Evolutionary conservation across 495 filamentous ascomycete species (phyloP).

Genomic region (Cercophora samala): DNA sequence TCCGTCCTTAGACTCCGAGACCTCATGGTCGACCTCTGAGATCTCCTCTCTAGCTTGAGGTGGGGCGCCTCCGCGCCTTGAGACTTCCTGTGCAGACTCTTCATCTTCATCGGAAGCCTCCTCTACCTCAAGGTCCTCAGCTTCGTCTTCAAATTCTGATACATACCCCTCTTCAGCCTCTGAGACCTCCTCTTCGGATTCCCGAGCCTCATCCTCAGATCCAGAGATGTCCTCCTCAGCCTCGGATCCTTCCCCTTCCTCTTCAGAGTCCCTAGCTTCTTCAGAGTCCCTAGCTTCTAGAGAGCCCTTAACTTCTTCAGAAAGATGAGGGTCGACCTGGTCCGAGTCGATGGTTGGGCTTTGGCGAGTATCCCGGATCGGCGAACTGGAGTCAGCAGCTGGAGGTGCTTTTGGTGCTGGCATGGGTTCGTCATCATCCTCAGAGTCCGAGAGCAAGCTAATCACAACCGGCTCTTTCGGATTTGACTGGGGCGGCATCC

Average conservation of each 20-base stretch:
- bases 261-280: background rate
- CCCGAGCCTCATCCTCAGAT: background rate
- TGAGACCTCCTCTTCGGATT: background rate
- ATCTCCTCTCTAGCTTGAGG: conserved; percentile 2
- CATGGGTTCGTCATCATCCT: conserved; percentile 29
- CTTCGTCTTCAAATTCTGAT: conserved; percentile 1
- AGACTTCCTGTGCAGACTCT: background rate
- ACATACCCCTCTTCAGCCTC: background rate
- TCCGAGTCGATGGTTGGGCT: background rate
- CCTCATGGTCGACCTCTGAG: conserved; percentile 37
- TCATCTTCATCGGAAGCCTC: conserved; percentile 3
- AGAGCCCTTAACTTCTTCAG: background rate
- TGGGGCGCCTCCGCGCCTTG: too few relatives aligned
- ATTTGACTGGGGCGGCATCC: background rate
- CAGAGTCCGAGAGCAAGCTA: conserved; percentile 40
- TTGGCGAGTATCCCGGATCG: background rate
- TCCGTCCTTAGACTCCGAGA: conserved; percentile 42
- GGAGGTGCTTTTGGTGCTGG: conserved; percentile 1
- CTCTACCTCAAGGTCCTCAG: conserved; percentile 2
- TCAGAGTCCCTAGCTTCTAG: background rate
- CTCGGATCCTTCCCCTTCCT: background rate
- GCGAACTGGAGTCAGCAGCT: background rate
- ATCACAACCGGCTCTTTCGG: conserved; percentile 34
- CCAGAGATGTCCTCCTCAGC: background rate
- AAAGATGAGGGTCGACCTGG: background rate